Conservation (phyloP, 805 yeast genomes). For the Dipodascus geniculatus region DNA sequence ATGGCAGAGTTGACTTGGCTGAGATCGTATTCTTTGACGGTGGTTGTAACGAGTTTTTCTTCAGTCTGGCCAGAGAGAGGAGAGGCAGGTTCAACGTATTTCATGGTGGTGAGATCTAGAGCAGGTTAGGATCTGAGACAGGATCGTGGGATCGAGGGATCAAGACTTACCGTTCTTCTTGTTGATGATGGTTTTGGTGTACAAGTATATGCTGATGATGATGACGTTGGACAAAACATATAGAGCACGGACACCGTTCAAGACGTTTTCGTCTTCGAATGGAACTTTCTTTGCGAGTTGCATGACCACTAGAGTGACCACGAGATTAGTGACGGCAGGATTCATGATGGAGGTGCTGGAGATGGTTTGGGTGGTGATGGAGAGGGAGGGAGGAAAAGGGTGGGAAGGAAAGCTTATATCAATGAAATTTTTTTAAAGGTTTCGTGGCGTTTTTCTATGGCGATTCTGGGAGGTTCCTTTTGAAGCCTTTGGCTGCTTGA, state of each 20-base stretch:
- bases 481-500: no score
- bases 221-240: slow-evolving; percentile 56
- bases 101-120: slow-evolving; percentile 67
- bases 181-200: slow-evolving; percentile 47
- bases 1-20: slow-evolving; percentile 70
- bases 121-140: background rate
- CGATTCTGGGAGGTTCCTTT: no score
- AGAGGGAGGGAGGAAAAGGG: background rate
- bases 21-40: slow-evolving; percentile 90
- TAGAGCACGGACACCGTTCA: slow-evolving; percentile 62
- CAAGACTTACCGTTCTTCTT: slow-evolving; percentile 48
- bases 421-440: background rate
- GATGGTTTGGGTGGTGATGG: background rate
- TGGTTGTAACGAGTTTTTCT: slow-evolving; percentile 69
- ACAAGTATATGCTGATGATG: slow-evolving; percentile 55
- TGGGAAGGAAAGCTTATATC: background rate
- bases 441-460: background rate
- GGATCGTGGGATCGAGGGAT: background rate
- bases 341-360: slow-evolving; percentile 41
- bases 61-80: slow-evolving; percentile 63
- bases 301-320: slow-evolving; percentile 92
- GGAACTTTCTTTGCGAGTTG: slow-evolving; percentile 83
- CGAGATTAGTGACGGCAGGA: slow-evolving; percentile 78
- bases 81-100: slow-evolving; percentile 78
- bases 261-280: slow-evolving; percentile 68